Evolutionary conservation across 2,329 filamentous ascomycete species (phyloP).

Genomic region (Talaromyces sp.): DNA sequence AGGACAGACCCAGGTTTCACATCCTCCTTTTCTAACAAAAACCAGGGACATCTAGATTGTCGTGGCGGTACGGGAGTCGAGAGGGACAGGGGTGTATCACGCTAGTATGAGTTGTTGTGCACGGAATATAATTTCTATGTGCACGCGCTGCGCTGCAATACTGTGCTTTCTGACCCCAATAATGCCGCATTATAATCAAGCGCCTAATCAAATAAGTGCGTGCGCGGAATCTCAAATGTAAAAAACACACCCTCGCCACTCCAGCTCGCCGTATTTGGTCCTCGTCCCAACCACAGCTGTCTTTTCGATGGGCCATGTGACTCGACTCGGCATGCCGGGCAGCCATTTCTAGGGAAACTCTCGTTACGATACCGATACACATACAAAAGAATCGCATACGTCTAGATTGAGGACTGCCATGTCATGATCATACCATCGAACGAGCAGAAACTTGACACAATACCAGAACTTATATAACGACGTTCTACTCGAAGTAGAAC

Average conservation of each 20-base stretch:
- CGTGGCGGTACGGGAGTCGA: background rate
- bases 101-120: background rate
- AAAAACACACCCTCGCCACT: background rate
- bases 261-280: background rate
- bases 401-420: background rate
- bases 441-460: background rate
- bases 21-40: background rate
- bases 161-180: too few species aligned
- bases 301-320: background rate
- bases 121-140: background rate
- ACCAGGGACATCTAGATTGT: too few species aligned
- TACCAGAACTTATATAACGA: background rate
- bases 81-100: background rate
- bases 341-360: background rate
- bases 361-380: background rate
- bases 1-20: background rate
- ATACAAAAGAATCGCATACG: background rate
- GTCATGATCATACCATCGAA: background rate
- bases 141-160: background rate
- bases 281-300: background rate
- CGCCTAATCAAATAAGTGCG: background rate
- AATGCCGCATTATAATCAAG: too few species aligned
- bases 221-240: background rate
- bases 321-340: background rate
- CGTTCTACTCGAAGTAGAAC: slow-evolving; percentile 26